Conservation (phyloP, 1,284 basidiomycete genomes). For the Malassezia obtusa region DNA sequence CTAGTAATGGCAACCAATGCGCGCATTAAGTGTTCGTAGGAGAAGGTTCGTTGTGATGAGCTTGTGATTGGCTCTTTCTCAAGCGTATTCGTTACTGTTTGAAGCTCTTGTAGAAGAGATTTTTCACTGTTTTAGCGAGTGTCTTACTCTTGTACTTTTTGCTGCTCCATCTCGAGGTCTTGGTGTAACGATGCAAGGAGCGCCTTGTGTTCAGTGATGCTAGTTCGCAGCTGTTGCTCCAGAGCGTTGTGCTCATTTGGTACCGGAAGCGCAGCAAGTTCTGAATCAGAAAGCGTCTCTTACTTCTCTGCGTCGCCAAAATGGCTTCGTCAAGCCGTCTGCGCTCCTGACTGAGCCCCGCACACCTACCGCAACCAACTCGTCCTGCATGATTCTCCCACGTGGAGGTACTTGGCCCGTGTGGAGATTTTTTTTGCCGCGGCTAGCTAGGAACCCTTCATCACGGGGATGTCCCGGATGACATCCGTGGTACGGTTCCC, state of each 20-base stretch:
- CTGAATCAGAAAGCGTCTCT: neutral
- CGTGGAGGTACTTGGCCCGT: slow-evolving; percentile 10
- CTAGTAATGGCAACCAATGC: slow-evolving; percentile 5
- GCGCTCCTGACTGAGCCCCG: neutral
- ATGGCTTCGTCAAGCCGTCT: slow-evolving; percentile 9
- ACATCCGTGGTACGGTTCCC: neutral
- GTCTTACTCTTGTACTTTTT: neutral
- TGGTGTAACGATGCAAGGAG: slow-evolving; percentile 1
- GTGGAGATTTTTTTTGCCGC: slow-evolving; percentile 1
- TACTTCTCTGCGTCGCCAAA: slow-evolving; percentile 7
- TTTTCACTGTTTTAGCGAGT: neutral
- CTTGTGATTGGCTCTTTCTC: neutral
- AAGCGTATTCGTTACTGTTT: neutral
- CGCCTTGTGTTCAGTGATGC: slow-evolving; percentile 9
- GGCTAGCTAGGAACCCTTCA: too few relatives aligned
- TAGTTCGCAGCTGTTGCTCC: neutral
- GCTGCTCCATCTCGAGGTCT: slow-evolving; percentile 3
- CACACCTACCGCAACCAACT: neutral
- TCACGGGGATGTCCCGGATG: neutral
- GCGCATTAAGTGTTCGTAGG: neutral
- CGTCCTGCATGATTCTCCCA: slow-evolving; percentile 1
- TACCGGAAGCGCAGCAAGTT: neutral
- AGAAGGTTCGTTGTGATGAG: neutral
- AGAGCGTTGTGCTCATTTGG: neutral
- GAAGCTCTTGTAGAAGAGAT: neutral